Base-by-base conservation (phyloP, 2,329 filamentous ascomycete species). In the Penicillium sp. region DNA sequence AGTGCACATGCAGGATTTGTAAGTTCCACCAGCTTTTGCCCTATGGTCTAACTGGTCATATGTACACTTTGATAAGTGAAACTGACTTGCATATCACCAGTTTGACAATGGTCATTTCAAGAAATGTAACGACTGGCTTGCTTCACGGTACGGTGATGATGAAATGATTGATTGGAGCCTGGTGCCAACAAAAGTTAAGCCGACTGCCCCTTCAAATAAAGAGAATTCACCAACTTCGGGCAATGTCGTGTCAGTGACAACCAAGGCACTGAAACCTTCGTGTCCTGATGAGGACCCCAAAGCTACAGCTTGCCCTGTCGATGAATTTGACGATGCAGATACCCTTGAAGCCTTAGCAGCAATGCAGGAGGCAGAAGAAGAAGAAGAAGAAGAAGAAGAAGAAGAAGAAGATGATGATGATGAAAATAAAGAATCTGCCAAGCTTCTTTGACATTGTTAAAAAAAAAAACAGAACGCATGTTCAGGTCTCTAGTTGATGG, bases 151-250 rank as follows among this genome's bases (percentile, higher is more conserved):
- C 74, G 95, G 95, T 0, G 79, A 83, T n/a, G 88, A 88, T 3
- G 88, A 85, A 1, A 85, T 87, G 68, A 92, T 99, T 67, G 89
- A 98, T 73, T 99, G 95, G 93, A 87, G 89, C 70, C 70, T 88
- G 59, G 79, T 83, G 47, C 67, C 73, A 4, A 63, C 55, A 50
- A 57, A 60, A 43, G 21, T 54, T 56, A 52, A 53, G 45, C 42
- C 62, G 49, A 51, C 57, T 25, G 60, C 61, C 3, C 59, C 65
- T 7, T 59, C 65, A 6, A 59, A 61, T 4, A 69, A 69, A 54
- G 69, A 73, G 53, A 65, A 66, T 33, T 54, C 63, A 10, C 55
- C 60, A 16, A 50, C 50, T 33, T 61, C 53, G 42, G 25, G 44
- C 14, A 62, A 63, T 49, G 54, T 49, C 2, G 13, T 26, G 9